Base-by-base conservation (phyloP, 2,329 filamentous ascomycete genomes). In the Talaromyces pinophilus region DNA sequence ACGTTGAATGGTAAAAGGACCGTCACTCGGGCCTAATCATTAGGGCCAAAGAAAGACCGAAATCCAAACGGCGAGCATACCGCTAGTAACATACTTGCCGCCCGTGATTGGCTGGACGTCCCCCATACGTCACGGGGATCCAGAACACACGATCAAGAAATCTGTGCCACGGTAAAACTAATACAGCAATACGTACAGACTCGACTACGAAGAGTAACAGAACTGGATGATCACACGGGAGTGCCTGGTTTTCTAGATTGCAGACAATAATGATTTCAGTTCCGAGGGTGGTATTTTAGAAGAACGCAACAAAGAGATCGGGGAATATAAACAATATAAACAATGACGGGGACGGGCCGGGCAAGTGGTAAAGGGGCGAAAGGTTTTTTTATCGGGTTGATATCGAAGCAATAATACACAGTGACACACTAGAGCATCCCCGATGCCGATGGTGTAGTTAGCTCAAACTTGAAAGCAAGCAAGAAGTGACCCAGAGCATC, bases 31-130 rank as follows among this genome's bases (percentile, higher is more conserved):
- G 52, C 33, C 33, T 38, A 57, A 57, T 25, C 15, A 22, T 40
- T 38, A 38, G 54, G 54, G 33, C 30, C 54, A 57, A 15, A 40
- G 30, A 22, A 57, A 57, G 54, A 38, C 54, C 54, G 54, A 57
- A 38, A 38, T 57, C 33, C 19, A 57, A 40, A 57, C 30, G 52
- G 52, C 30, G 8, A 35, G 3, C 2, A 35, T 57, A 57, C 54
- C 54, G n/a, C 54, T 57, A 57, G 54, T 57, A 57, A 40, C 33
- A 22, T 22, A 11, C 54, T 19, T 5, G 30, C 33, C 30, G n/a
- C 11, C 5, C 1, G 0, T 15, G 33, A 57, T 40, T 57, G 54
- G 54, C 2, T 17, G 30, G n/a, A 1, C 7, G 10, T 19, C 33
- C n/a, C 22, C 30, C 30, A 35, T 38, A 38, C 54, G 54, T 57